Percentiles rank a stretch among this genome's conserved stretches.
phyloP scores from a whole-genome alignment of 2,329 filamentous ascomycete species.

The Aspergillus persii region DNA sequence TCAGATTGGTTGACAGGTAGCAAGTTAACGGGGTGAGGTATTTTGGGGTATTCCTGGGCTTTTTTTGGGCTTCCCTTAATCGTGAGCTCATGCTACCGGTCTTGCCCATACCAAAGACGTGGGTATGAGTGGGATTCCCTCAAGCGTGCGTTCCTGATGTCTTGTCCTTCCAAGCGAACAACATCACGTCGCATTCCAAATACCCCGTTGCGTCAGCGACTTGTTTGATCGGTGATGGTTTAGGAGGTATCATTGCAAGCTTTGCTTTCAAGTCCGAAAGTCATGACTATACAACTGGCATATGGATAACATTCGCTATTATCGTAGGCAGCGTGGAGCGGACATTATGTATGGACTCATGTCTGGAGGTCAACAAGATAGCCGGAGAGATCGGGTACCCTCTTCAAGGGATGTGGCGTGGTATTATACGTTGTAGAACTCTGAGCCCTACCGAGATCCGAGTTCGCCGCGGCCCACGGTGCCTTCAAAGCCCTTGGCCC shows the following conservation, averaged over 20 bases:
- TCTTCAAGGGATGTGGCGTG: slow-evolving; percentile 10
- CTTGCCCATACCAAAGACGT: background rate
- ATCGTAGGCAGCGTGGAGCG: slow-evolving; percentile 8
- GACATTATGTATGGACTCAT: slow-evolving; percentile 7
- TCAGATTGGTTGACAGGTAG: slow-evolving; percentile 19
- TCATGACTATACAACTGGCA: slow-evolving; percentile 11
- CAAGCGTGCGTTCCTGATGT: slow-evolving; percentile 30
- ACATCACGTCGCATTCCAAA: slow-evolving; percentile 30
- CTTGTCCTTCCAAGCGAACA: slow-evolving; percentile 32
- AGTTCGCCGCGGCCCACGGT: too few relatives aligned
- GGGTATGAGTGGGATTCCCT: slow-evolving; percentile 19
- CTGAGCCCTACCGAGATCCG: too few relatives aligned
- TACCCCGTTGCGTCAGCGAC: slow-evolving; percentile 29
- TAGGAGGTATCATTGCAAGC: slow-evolving; percentile 20
- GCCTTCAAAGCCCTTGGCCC: too few relatives aligned
- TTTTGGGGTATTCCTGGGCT: slow-evolving; percentile 16
- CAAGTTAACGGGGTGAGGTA: slow-evolving; percentile 5
- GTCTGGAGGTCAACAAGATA: slow-evolving; percentile 11
- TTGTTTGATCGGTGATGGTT: slow-evolving; percentile 27
- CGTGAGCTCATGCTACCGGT: background rate
- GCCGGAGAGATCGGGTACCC: slow-evolving; percentile 4
- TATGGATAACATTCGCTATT: slow-evolving; percentile 14
- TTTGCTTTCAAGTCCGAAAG: slow-evolving; percentile 14
- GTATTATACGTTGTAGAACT: slow-evolving; percentile 12
- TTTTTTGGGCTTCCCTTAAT: background rate